These are phyloP conservation scores for Poronia punctata DNA, from an alignment of 495 filamentous ascomycete genomes.

Conservation along the genomic window DNA sequence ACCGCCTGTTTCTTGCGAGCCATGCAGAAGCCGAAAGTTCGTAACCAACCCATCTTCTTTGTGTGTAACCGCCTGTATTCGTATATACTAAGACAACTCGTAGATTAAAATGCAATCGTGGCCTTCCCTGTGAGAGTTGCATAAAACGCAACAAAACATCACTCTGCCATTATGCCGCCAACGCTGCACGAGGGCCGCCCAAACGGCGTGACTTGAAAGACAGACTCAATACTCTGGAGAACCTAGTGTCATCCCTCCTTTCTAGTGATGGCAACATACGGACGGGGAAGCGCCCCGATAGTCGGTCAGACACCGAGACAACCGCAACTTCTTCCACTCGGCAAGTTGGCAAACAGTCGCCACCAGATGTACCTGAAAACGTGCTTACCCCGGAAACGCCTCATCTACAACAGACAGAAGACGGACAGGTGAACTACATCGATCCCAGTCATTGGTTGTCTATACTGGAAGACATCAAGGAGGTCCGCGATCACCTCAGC, in stretches of 20 bases:
- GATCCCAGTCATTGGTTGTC: conserved; percentile 36
- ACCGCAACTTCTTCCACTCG: no score
- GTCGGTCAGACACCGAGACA: no score
- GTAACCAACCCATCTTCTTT: conserved; percentile 2
- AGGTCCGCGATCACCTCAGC: conserved; percentile 11
- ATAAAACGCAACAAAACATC: conserved; percentile 15
- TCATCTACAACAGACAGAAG: conserved; percentile 8
- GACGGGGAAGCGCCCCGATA: neutral
- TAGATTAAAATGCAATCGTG: conserved; percentile 32
- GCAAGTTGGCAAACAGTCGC: no score
- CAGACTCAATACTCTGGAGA: conserved; percentile 27
- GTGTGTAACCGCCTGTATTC: no score
- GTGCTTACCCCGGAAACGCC: conserved; percentile 3
- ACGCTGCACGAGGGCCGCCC: conserved; percentile 14
- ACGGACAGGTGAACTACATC: conserved; percentile 24
- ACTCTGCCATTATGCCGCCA: conserved; percentile 23
- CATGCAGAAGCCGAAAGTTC: conserved; percentile 23
- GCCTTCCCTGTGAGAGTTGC: conserved; percentile 27
- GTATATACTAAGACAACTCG: neutral
- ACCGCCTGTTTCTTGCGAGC: conserved; percentile 20
- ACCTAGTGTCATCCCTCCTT: conserved; percentile 22
- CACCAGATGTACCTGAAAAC: no score
- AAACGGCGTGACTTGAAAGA: conserved; percentile 18
- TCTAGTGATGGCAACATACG: conserved; percentile 4
- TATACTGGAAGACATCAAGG: conserved; percentile 31